phyloP scores from a whole-genome alignment of 768 basidiomycete genomes.

The Kwoniella heveanensis region DNA sequence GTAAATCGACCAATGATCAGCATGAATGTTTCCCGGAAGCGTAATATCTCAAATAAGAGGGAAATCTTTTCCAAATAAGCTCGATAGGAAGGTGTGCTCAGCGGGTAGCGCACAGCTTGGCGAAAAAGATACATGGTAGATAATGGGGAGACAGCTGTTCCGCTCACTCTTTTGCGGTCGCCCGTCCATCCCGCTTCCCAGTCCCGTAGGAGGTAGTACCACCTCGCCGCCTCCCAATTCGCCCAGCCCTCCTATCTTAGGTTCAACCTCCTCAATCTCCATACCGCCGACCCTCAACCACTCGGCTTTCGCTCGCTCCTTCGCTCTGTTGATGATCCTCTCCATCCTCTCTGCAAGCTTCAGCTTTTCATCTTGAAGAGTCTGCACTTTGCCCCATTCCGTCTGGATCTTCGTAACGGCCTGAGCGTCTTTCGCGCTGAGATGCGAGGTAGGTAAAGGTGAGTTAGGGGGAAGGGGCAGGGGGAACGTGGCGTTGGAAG shows the following conservation, averaged over 20 bases:
- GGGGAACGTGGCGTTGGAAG: conserved; percentile 29
- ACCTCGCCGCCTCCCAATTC: conserved; percentile 41
- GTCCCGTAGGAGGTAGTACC: conserved; percentile 35
- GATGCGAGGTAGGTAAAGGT: conserved; percentile 34
- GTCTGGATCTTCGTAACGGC: conserved; percentile 40
- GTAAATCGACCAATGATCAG: background rate
- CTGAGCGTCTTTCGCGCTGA: conserved; percentile 43
- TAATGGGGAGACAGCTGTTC: background rate
- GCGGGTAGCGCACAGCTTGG: background rate
- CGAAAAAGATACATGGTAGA: no score
- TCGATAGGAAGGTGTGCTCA: no score
- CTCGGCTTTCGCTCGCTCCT: conserved; percentile 50
- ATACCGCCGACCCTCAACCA: conserved; percentile 53
- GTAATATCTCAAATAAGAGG: no score
- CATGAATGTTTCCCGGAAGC: no score
- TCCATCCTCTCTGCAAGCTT: conserved; percentile 46
- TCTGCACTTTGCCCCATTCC: conserved; percentile 53
- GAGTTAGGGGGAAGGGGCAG: conserved; percentile 30
- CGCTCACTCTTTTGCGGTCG: conserved; percentile 46
- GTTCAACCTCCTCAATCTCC: conserved; percentile 38
- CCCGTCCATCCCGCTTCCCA: conserved; percentile 39
- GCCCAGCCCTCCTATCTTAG: conserved; percentile 23
- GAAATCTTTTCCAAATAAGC: no score
- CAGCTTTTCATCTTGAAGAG: conserved; percentile 51
- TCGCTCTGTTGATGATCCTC: conserved; percentile 45